Conservation (phyloP, 176 grass and related monocot genomes). For the Eragrostis nindensis region DNA sequence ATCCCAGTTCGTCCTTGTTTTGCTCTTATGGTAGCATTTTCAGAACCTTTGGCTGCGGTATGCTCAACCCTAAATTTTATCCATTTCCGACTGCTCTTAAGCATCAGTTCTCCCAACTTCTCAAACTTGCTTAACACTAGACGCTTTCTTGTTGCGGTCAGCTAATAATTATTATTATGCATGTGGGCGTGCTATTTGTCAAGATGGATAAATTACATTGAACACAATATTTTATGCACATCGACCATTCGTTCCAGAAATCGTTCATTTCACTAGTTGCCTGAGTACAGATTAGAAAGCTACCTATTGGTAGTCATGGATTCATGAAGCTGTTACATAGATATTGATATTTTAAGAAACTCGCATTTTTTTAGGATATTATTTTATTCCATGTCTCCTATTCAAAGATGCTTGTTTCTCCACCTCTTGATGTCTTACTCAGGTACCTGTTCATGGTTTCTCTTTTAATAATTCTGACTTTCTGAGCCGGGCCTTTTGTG, state of each 20-base stretch:
- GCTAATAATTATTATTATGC: constrained; percentile 1
- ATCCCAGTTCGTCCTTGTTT: constrained; percentile 77
- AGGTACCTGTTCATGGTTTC: constrained; percentile 86
- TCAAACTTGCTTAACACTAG: neutral
- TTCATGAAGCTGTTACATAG: neutral
- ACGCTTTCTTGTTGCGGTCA: neutral
- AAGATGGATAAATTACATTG: neutral
- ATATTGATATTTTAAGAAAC: constrained; percentile 21
- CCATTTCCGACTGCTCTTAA: constrained; percentile 10
- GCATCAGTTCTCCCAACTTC: neutral
- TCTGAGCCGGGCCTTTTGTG: constrained; percentile 82
- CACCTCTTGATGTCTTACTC: constrained; percentile 10
- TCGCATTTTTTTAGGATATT: constrained; percentile 9
- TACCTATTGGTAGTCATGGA: neutral
- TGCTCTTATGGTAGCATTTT: constrained; percentile 94
- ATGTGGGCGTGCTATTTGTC: neutral
- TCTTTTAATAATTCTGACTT: constrained; percentile 86
- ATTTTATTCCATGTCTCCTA: neutral
- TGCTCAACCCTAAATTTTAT: constrained; percentile 10
- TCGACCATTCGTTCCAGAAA: neutral
- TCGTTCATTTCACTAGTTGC: neutral
- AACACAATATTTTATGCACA: neutral
- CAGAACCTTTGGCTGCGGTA: constrained; percentile 77
- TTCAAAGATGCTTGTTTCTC: constrained; percentile 23
- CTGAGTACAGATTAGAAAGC: neutral